A percentile compares a stretch with the other conserved stretches of the same genome.
Conservation (phyloP, 2,329 filamentous ascomycete genomes). For the Tolypocladium album region DNA sequence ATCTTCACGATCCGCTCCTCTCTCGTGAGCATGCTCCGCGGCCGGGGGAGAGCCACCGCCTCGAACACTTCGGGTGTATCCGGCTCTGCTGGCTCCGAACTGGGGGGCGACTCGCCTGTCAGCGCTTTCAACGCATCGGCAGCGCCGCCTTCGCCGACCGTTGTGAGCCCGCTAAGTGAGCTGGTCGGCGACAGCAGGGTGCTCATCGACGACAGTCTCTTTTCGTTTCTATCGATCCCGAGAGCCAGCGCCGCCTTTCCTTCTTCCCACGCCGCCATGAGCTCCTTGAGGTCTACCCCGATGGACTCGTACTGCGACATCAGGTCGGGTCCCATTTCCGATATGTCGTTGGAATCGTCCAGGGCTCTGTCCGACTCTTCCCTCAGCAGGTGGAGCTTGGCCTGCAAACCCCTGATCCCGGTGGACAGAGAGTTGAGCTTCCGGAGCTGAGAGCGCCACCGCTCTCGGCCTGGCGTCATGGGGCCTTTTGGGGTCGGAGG, state of each 20-base stretch:
- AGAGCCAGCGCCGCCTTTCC: slow-evolving; percentile 74
- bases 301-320: slow-evolving; percentile 93
- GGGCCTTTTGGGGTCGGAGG: slow-evolving; percentile 47
- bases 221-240: slow-evolving; percentile 73
- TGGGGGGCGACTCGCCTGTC: slow-evolving; percentile 56
- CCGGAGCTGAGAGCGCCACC: slow-evolving; percentile 75
- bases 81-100: slow-evolving; percentile 44
- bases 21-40: slow-evolving; percentile 61
- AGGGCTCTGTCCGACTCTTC: slow-evolving; percentile 79
- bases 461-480: slow-evolving; percentile 65
- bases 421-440: slow-evolving; percentile 83
- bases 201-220: slow-evolving; percentile 54
- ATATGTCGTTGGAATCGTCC: slow-evolving; percentile 61
- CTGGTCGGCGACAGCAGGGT: slow-evolving; percentile 45
- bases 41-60: slow-evolving; percentile 65
- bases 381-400: slow-evolving; percentile 82
- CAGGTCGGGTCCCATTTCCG: slow-evolving; percentile 66
- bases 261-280: slow-evolving; percentile 78
- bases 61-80: slow-evolving; percentile 81
- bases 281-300: slow-evolving; percentile 69
- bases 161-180: slow-evolving; percentile 58
- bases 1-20: slow-evolving; percentile 84
- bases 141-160: slow-evolving; percentile 41
- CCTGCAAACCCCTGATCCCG: slow-evolving; percentile 83
- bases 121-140: slow-evolving; percentile 63